These are phyloP conservation scores for Cercospora zeina DNA, from an alignment of 2,329 filamentous ascomycete species.

Conservation along the genomic window DNA sequence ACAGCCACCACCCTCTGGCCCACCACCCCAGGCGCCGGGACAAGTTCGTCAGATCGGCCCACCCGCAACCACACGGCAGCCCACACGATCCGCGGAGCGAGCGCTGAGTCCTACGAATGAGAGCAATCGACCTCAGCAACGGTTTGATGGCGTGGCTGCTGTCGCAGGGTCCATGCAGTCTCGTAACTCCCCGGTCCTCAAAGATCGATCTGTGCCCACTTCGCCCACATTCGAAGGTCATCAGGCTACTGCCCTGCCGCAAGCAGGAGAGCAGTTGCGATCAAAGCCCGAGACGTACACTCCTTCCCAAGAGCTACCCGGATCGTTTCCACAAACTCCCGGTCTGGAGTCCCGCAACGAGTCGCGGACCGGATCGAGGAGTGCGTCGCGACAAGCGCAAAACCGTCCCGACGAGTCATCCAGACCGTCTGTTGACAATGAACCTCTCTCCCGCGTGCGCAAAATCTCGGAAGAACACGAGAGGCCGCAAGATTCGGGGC, in stretches of 20 bases:
- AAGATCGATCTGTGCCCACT: constrained; percentile 26
- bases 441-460: constrained; percentile 34
- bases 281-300: constrained; percentile 39
- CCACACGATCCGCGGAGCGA: constrained; percentile 36
- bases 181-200: constrained; percentile 18
- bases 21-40: constrained; percentile 64
- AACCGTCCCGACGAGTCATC: constrained; percentile 29
- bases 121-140: constrained; percentile 33
- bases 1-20: constrained; percentile 61
- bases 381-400: constrained; percentile 21
- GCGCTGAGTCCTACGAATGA: constrained; percentile 36
- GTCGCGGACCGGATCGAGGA: constrained; percentile 21
- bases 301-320: constrained; percentile 31
- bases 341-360: constrained; percentile 25
- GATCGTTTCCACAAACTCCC: constrained; percentile 16
- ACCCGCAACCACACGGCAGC: constrained; percentile 33
- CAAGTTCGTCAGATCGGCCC: constrained; percentile 46
- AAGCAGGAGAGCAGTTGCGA: constrained; percentile 18
- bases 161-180: constrained; percentile 19
- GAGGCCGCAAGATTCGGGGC: constrained; percentile 60
- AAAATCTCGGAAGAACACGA: constrained; percentile 44
- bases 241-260: constrained; percentile 17
- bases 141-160: constrained; percentile 30
- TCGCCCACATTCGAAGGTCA: constrained; percentile 27
- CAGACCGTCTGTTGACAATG: constrained; percentile 31